A percentile compares a stretch with the other conserved stretches of the same genome.
Conservation (phyloP, 257 asterid species). For the Solanum etuberosum region DNA sequence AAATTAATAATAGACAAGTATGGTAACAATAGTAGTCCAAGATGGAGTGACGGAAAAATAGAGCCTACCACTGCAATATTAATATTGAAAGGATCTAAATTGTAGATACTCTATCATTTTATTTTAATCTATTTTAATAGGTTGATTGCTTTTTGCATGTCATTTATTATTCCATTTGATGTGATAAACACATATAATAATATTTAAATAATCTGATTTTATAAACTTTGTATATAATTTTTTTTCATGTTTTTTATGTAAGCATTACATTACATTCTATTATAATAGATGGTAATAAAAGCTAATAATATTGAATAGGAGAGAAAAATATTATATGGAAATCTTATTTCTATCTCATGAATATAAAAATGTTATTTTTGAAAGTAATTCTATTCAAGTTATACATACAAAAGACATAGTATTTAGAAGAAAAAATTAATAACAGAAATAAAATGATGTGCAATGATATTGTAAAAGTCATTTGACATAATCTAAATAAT, state of each 20-base stretch:
- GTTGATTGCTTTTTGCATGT: background rate
- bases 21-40: background rate
- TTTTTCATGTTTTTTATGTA: too few species aligned
- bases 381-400: background rate
- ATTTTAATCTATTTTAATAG: background rate
- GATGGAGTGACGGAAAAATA: background rate
- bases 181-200: background rate
- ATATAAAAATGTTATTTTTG: too few species aligned
- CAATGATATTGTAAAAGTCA: too few species aligned
- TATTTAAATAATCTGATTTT: too few species aligned
- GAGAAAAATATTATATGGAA: too few species aligned
- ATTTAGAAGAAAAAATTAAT: too few species aligned
- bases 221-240: too few species aligned
- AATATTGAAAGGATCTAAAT: background rate
- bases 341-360: too few species aligned
- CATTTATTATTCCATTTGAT: background rate
- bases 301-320: background rate
- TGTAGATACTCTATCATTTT: background rate
- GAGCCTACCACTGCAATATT: background rate
- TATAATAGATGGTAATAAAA: background rate
- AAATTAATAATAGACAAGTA: rapidly evolving
- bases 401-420: too few species aligned
- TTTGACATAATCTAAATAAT: too few species aligned
- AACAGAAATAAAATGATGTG: too few species aligned
- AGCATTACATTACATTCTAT: background rate